Evolutionary conservation across 2,329 filamentous ascomycete species (phyloP).

Genomic region (Pestalotiopsis sp.): DNA sequence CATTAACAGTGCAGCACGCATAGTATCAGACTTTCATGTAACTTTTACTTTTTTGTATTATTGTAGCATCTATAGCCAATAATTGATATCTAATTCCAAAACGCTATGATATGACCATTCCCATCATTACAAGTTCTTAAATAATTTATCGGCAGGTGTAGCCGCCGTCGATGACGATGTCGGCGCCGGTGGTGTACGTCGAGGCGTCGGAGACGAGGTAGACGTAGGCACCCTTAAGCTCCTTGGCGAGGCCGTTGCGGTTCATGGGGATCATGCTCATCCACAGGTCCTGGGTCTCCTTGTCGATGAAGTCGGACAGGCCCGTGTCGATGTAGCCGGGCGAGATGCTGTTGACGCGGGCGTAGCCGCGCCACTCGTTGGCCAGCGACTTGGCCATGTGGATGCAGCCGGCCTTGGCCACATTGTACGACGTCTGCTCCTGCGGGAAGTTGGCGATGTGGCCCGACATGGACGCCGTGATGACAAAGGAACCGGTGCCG

Average conservation of each 20-base stretch:
- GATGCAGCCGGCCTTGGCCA: conserved; percentile 54
- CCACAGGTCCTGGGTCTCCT: conserved; percentile 33
- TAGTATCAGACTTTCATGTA: neutral
- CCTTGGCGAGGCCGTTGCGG: conserved; percentile 63
- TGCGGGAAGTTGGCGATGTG: conserved; percentile 69
- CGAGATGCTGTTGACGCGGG: conserved; percentile 61
- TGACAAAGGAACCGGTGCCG: conserved; percentile 63
- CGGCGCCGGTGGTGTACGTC: conserved; percentile 63
- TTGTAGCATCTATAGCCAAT: neutral
- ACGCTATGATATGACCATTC: neutral
- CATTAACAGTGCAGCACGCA: neutral
- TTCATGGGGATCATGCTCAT: conserved; percentile 35
- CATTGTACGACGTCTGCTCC: conserved; percentile 63
- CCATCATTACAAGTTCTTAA: neutral
- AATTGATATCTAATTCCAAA: neutral
- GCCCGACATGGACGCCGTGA: conserved; percentile 66
- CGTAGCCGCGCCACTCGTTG: conserved; percentile 66
- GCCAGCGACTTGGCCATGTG: conserved; percentile 45
- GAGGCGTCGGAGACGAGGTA: conserved; percentile 69
- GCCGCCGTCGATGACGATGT: conserved; percentile 51
- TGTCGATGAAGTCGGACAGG: conserved; percentile 44
- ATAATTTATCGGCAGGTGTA: conserved; percentile 36
- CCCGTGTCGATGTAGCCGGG: conserved; percentile 59
- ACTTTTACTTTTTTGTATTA: neutral
- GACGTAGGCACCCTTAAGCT: conserved; percentile 70